Base-by-base conservation (phyloP, 192 early-diverging fungal species). In the Umbelopsis ramanniana region DNA sequence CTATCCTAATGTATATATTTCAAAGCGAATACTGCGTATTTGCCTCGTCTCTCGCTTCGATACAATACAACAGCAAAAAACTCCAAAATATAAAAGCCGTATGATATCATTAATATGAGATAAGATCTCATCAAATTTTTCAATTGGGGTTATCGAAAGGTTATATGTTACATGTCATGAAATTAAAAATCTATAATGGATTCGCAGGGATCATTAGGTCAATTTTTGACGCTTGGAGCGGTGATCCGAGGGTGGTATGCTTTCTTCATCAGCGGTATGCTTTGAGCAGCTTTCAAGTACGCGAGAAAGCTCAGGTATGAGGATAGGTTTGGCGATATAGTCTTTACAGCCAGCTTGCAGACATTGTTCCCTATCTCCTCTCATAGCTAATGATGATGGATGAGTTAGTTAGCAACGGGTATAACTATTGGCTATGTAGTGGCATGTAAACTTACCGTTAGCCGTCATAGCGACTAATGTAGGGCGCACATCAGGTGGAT, bases 271-370 rank as follows among this genome's bases (percentile, higher is more conserved):
- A 6, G 8, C 12, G 0, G 4, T 38, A 19, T 46, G 15, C 4
- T 24, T 43, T 43, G 40, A 43, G 40, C 40, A 19, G 4, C 12
- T 19, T 24, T 37, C 11, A 12, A 63, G n/a, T 2, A 63, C 33
- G 2, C 57, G 57, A 37, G 12, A 35, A 14, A 74, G 63, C 33
- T 74, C 72, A 21, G 60, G 21, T 22, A 74, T 68, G 14, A 74
- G 45, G 7, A 74, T 74, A 22, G 72, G 72, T 68, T 74, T 74
- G 15, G 72, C 72, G 17, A 74, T 53, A 43, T 74, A 74, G 46
- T 67, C 72, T 37, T 48, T 57, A 68, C 72, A 74, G 11, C 72
- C 72, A 24, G 72, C 72, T 74, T 74, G 46, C 7, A 74, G 57
- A 52, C 72, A 74, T 48, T 66, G 26, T 6, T 74, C 72, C 47